Conservation (phyloP, 2,329 filamentous ascomycete genomes). For the Blumeriella jaapii region DNA sequence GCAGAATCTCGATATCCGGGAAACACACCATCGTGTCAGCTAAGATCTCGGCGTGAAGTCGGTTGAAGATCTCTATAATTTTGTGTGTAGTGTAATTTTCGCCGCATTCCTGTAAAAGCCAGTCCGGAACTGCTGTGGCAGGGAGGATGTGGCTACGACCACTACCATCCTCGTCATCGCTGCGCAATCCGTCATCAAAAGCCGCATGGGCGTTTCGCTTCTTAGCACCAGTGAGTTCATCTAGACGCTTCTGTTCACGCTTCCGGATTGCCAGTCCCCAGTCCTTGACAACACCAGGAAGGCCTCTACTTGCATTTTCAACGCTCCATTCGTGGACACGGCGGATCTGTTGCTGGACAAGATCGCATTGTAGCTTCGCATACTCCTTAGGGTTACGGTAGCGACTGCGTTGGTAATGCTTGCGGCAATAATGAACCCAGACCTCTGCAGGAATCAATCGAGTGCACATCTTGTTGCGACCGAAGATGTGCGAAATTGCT, state of each 20-base stretch:
- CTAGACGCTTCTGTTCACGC: slow-evolving; percentile 48
- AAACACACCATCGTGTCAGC: slow-evolving; percentile 28
- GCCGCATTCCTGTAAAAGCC: slow-evolving; percentile 25
- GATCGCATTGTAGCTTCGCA: slow-evolving; percentile 48
- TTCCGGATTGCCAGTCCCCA: slow-evolving; percentile 55
- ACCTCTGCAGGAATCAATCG: slow-evolving; percentile 54
- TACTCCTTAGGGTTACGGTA: slow-evolving; percentile 56
- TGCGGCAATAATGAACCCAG: slow-evolving; percentile 70
- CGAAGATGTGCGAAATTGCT: slow-evolving; percentile 71
- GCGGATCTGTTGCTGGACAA: slow-evolving; percentile 51
- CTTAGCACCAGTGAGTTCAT: slow-evolving; percentile 27
- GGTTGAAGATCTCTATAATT: slow-evolving; percentile 29
- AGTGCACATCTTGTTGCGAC: slow-evolving; percentile 70
- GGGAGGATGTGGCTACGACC: slow-evolving; percentile 13
- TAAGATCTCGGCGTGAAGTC: slow-evolving; percentile 27
- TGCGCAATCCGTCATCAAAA: slow-evolving; percentile 16
- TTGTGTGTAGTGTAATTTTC: slow-evolving; percentile 27
- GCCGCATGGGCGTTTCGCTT: slow-evolving; percentile 19
- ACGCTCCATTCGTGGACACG: slow-evolving; percentile 53
- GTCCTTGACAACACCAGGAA: slow-evolving; percentile 37
- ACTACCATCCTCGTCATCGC: slow-evolving; percentile 20
- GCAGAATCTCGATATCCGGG: slow-evolving; percentile 31
- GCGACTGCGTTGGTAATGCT: slow-evolving; percentile 67
- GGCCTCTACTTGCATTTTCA: slow-evolving; percentile 31
- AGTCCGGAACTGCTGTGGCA: slow-evolving; percentile 26